Base-by-base conservation (phyloP, 345 rosid genomes). In the Camelina neglecta region DNA sequence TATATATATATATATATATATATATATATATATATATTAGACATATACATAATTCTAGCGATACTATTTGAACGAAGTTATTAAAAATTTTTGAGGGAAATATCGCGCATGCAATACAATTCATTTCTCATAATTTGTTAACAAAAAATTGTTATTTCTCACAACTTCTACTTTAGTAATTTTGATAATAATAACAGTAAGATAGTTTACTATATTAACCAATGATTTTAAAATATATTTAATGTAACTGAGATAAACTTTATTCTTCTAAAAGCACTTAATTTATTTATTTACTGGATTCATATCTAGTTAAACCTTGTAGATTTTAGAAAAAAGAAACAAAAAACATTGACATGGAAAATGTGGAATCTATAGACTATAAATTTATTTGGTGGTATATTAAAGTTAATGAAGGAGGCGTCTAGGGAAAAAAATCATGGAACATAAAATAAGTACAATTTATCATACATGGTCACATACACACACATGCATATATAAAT, bases 361-460 rank as follows among this genome's bases (percentile, higher is more conserved):
- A 23, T 18, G 33, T 18, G 16, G 47, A 67, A 60, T 39, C 29
- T 12, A 13, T 21, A 24, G 39, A 60, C 20, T 41, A 15, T 67
- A 57, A 45, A 13, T 42, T 4, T 21, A 10, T 47, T 6, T 48
- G 53, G 45, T 49, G 44, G 44, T 33, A 3, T 33, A 1, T 3
- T 6, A 26, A 26, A 20, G 50, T 41, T 36, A 57, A 48, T 11
- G 35, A 36, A 74, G 26, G 24, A 60, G 24, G 53, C 60, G 20
- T 49, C 11, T 13, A 38, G 42, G 68, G 73, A 9, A 76, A 61
- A 20, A 61, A 69, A 76, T 69, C 70, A 61, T 68, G 69, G 58
- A 39, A 23, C 16, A 75, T 49, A 49, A 18, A 15, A 59, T 24
- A 24, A 56, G 57, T 53, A 54, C 75, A 61, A 42, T 69, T 63